Base-by-base conservation (phyloP, 176 grass and related monocot genomes). In the Musa itinerans region DNA sequence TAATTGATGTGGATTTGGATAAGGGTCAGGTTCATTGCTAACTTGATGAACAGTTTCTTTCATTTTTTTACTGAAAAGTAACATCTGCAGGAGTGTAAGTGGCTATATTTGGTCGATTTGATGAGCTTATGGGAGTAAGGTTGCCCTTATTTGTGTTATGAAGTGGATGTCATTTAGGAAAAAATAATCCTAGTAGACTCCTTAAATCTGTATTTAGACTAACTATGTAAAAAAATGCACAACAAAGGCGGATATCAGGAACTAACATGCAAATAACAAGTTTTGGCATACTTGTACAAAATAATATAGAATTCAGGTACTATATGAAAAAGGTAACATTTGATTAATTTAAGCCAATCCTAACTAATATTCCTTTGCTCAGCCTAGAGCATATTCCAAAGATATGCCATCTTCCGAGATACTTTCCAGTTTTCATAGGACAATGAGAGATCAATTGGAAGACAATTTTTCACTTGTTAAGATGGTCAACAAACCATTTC, bases 401-500 rank as follows among this genome's bases (percentile, higher is more conserved):
- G 8, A 9, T 15, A 69, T 16, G 15, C 7, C 67, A 69, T 19
- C 17, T 49, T 50, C 14, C 1, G 17, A 48, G 12, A 43, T 43
- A 43, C 4, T 43, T 9, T 22, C 53, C 0, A 54, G 10, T 64
- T 64, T 64, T 23, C 19, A 10, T 64, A 64, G 62, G 19, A 64
- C 22, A 23, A 11, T 9, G 34, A 64, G 9, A 23, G 62, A 64
- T 64, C 19, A 25, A 25, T n/a, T 64, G n/a, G 9, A 64, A 22
- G 21, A 10, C 21, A 2, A 25, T 0, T 22, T 13, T 14, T 68
- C 2, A 8, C 24, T 70, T 3, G 7, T 25, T 51, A 50, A 11
- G 16, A 11, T 50, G n/a, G 16, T 10, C 8, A 21, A 21, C 61
- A 84, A 84, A 99, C 96, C 96, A 99, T 95, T 78, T 99, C 95